Conservation (phyloP, 768 basidiomycete species). For the Boletus speciosus region DNA sequence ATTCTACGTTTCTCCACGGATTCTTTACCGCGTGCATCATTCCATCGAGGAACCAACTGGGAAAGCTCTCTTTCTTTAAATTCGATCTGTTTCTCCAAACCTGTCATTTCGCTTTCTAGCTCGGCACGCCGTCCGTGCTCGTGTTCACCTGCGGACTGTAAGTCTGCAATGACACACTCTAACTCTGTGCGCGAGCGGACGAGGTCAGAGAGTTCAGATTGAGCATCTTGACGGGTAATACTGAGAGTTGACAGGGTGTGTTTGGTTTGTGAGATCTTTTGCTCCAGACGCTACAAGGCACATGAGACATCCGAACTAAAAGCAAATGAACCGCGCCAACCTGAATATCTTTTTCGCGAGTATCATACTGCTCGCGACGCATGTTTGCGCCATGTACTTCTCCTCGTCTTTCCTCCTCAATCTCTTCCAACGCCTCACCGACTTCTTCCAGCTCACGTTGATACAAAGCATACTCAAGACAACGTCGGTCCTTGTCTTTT, state of each 20-base stretch:
- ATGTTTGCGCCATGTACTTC: constrained; percentile 85
- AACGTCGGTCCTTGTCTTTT: constrained; percentile 91
- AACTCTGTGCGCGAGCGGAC: constrained; percentile 82
- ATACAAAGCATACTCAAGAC: constrained; percentile 92
- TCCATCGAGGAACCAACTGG: constrained; percentile 70
- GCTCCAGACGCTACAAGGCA: constrained; percentile 62
- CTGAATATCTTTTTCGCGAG: constrained; percentile 81
- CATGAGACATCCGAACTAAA: neutral
- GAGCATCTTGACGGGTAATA: constrained; percentile 70
- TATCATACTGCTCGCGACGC: constrained; percentile 76
- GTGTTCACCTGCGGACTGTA: constrained; percentile 60
- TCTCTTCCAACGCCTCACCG: constrained; percentile 76
- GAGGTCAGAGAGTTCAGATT: constrained; percentile 83
- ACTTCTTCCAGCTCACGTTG: constrained; percentile 90
- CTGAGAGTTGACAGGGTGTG: constrained; percentile 68
- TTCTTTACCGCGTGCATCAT: constrained; percentile 49
- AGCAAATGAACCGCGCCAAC: constrained; percentile 37
- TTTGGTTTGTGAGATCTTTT: constrained; percentile 63
- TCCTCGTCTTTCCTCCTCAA: constrained; percentile 74
- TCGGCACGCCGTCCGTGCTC: constrained; percentile 62
- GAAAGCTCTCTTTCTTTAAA: constrained; percentile 61
- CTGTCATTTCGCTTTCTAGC: constrained; percentile 61
- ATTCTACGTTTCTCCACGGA: constrained; percentile 58
- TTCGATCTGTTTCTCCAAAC: constrained; percentile 56
- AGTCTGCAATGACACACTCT: constrained; percentile 77